Base-by-base conservation (phyloP, 306 rosid genomes). In the Acacia melanoxylon region DNA sequence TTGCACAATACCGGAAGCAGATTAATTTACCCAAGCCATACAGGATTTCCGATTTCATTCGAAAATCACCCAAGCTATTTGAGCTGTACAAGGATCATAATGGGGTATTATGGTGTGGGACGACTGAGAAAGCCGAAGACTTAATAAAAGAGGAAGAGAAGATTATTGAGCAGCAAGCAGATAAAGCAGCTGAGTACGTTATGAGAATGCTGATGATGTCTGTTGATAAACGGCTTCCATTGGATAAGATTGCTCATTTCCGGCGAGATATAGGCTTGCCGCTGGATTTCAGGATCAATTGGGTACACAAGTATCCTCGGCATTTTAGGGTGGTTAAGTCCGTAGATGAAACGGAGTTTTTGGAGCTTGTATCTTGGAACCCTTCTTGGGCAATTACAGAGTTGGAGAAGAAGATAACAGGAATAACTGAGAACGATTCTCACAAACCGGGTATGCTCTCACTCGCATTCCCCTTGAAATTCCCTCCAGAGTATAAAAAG, bases 361-460 rank as follows among this genome's bases (percentile, higher is more conserved):
- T 95, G 87, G 95, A 93, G 83, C 99, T 91, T 85, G 95, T 87
- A 31, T 71, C 75, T 82, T 93, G 98, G 97, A 89, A 89, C 66
- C 97, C 97, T 81, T 59, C 78, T 27, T 90, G 93, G 98, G 94
- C 97, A 24, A 83, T 91, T 72, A 95, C 99, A 0, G 98, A 91
- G 88, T 48, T 93, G 74, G 98, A 93, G 91, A 95, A 85, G 87
- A 93, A 83, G 87, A 82, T 72, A 11, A 77, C 42, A 67, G 91
- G 81, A 14, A 10, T 85, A 41, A 83, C 59, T 8, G 87, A 82
- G 31, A 42, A 70, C 10, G 19, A 51, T 44, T 87, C 12, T 72
- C 46, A 78, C 8, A 20, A 22, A 4, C 83, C 88, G 2, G 83
- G 86, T 20, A 51, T 82, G 85, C 83, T 87, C 68, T 79, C 90